These are phyloP conservation scores for Xylaria sp. DNA, from an alignment of 2,329 filamentous ascomycete genomes.

Conservation along the genomic window DNA sequence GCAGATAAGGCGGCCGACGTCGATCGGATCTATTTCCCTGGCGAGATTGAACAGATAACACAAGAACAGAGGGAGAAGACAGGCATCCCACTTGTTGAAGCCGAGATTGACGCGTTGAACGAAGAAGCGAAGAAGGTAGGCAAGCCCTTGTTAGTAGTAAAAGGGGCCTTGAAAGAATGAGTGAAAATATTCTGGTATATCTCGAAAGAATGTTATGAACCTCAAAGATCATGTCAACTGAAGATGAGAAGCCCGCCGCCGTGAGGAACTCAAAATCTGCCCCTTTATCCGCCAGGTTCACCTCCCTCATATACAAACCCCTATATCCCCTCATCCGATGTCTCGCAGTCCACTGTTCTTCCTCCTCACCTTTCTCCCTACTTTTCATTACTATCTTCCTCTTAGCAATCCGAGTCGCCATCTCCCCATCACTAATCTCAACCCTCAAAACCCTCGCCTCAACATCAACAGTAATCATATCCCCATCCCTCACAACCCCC, in stretches of 20 bases:
- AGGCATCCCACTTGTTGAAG: conserved; percentile 55
- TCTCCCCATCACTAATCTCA: conserved; percentile 64
- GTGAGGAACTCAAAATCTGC: conserved; percentile 59
- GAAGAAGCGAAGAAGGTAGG: conserved; percentile 46
- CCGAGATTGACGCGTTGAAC: conserved; percentile 52
- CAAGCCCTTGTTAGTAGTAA: conserved; percentile 27
- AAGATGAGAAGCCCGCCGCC: conserved; percentile 33
- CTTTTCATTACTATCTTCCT: conserved; percentile 47
- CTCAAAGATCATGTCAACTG: background rate
- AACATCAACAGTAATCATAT: conserved; percentile 73
- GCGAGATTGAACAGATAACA: conserved; percentile 55
- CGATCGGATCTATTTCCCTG: conserved; percentile 56
- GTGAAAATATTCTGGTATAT: background rate
- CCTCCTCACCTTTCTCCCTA: conserved; percentile 58
- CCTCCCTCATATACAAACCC: conserved; percentile 53
- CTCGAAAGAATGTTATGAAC: background rate
- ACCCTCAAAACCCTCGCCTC: conserved; percentile 55
- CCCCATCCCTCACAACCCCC: conserved; percentile 69
- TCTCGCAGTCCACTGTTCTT: conserved; percentile 42
- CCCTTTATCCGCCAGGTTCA: conserved; percentile 55
- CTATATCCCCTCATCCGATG: conserved; percentile 49
- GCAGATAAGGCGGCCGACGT: conserved; percentile 51
- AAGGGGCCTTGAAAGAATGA: conserved; percentile 13
- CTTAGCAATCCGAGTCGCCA: conserved; percentile 52
- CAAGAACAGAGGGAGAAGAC: conserved; percentile 46